A percentile compares a stretch with the other conserved stretches of the same genome.
phyloP scores from a whole-genome alignment of 1,284 basidiomycete genomes.

The Puccinia hordei region DNA sequence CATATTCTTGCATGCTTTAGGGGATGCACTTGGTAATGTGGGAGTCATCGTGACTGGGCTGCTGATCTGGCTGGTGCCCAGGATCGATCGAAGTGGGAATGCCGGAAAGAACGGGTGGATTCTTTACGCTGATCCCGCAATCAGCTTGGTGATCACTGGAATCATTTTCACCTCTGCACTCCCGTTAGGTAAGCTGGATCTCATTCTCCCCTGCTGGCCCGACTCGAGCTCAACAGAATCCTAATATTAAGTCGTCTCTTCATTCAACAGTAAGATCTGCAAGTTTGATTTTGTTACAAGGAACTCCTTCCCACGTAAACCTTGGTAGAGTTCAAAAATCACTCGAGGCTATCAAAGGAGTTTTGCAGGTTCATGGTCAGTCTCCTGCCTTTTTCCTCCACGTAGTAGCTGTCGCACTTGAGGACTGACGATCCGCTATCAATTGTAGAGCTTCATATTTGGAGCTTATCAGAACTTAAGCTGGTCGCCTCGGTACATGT shows the following conservation, averaged over 20 bases:
- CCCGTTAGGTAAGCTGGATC: conserved; percentile 73
- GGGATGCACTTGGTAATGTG: conserved; percentile 95
- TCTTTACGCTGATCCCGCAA: conserved; percentile 89
- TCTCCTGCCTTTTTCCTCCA: background rate
- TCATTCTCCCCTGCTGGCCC: conserved; percentile 17
- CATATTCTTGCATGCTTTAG: conserved; percentile 91
- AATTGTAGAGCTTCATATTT: conserved; percentile 73
- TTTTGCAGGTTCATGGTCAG: conserved; percentile 79
- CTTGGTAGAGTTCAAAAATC: conserved; percentile 79
- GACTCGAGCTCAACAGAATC: background rate
- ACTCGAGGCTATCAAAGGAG: conserved; percentile 79
- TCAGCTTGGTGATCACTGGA: conserved; percentile 89
- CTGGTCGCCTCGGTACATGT: conserved; percentile 96
- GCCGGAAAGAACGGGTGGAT: conserved; percentile 60
- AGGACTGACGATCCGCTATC: background rate
- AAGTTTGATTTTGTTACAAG: conserved; percentile 95
- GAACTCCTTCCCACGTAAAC: conserved; percentile 84
- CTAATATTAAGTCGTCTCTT: background rate
- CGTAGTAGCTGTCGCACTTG: background rate
- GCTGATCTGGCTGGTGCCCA: conserved; percentile 73
- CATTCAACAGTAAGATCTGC: conserved; percentile 74
- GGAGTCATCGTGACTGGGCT: conserved; percentile 95
- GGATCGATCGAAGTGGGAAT: background rate
- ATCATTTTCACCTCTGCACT: conserved; percentile 96
- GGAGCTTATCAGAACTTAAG: conserved; percentile 87